Percentiles rank a stretch among this genome's conserved stretches.
Evolutionary conservation across 1,139 yeast genomes (phyloP).

Genomic region (Arxiozyma slooffiae): DNA sequence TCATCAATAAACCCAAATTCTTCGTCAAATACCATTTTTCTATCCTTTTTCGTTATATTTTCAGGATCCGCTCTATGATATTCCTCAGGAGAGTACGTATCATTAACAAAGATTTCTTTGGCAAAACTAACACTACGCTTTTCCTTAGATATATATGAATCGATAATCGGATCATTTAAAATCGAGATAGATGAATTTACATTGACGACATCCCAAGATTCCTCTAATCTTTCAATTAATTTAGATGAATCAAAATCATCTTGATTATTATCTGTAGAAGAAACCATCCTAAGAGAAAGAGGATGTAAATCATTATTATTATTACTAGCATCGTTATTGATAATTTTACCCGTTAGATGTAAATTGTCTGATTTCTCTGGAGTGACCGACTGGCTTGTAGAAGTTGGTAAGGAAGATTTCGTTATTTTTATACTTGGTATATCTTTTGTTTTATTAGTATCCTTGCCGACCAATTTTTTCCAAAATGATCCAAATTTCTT

Average conservation of each 20-base stretch:
- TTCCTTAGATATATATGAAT: slow-evolving; percentile 2
- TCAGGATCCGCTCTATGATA: slow-evolving; percentile 23
- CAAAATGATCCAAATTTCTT: slow-evolving; percentile 9
- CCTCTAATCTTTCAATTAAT: slow-evolving; percentile 13
- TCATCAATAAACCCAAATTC: slow-evolving; percentile 8
- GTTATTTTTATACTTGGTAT: not conserved
- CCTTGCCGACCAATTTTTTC: slow-evolving; percentile 7
- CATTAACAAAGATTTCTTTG: slow-evolving; percentile 14
- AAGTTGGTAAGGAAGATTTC: not conserved
- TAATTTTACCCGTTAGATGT: not conserved
- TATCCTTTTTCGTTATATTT: slow-evolving; percentile 6
- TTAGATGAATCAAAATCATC: slow-evolving; percentile 5
- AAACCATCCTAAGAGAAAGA: not conserved
- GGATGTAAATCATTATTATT: not conserved
- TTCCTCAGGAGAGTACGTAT: slow-evolving; percentile 20
- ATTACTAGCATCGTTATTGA: not conserved
- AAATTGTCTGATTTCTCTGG: not conserved
- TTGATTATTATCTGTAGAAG: not conserved
- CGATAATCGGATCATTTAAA: slow-evolving; percentile 3
- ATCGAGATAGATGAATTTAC: slow-evolving; percentile 7
- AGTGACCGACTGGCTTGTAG: not conserved
- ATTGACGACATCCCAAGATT: slow-evolving; percentile 21
- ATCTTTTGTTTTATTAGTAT: not conserved
- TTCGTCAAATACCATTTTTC: slow-evolving; percentile 2
- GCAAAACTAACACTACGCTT: slow-evolving; percentile 14